phyloP scores from a whole-genome alignment of 176 grass and related monocot species.

The Triticum aestivum region IWGSC_CS_RefSeq_v2.1 NC_057798.1:56273087-56273586 shows the following conservation, averaged over 20 bases:
- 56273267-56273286: no score
- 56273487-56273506: neutral
- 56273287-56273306: no score
- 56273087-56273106: no score
- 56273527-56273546: neutral
- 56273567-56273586: neutral
- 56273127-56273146: no score
- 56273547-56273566: neutral
- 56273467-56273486: neutral
- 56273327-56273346: no score
- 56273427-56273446: neutral
- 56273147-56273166: neutral
- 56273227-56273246: no score
- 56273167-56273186: neutral
- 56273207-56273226: neutral
- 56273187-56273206: neutral
- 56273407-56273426: neutral
- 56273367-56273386: conserved; percentile 20
- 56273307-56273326: no score
- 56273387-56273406: neutral
- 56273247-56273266: no score
- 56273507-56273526: neutral
- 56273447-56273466: neutral
- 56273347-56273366: no score
- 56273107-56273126: no score